A percentile compares a stretch with the other conserved stretches of the same genome.
Conservation (phyloP, 768 basidiomycete species). For the Trametes cubensis region DNA sequence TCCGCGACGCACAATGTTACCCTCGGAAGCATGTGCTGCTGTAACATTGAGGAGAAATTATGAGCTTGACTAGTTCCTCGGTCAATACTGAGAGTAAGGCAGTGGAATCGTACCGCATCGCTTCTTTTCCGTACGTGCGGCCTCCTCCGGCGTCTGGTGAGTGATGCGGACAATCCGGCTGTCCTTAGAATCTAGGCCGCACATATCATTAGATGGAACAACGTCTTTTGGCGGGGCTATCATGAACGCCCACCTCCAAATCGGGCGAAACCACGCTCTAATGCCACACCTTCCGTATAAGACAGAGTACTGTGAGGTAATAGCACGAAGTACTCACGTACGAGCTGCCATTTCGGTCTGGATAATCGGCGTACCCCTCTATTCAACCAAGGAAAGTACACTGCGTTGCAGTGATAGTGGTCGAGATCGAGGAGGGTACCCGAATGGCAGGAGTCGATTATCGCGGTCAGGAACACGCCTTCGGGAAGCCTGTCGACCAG, state of each 20-base stretch:
- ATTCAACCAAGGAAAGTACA: conserved; percentile 29
- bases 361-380: conserved; percentile 19
- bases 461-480: conserved; percentile 22
- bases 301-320: background rate
- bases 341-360: conserved; percentile 11
- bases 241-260: no score
- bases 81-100: no score
- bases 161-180: background rate
- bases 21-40: no score
- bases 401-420: conserved; percentile 29
- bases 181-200: background rate
- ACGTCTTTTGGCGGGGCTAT: no score
- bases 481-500: conserved; percentile 26
- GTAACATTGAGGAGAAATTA: no score
- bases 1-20: no score
- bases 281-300: no score
- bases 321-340: conserved; percentile 3
- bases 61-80: no score
- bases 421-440: conserved; percentile 32
- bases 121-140: background rate
- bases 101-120: background rate
- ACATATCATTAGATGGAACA: background rate
- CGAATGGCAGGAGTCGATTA: conserved; percentile 33
- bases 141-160: background rate
- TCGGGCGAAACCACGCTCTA: no score